These are phyloP conservation scores for Sicyos baderoa DNA, from an alignment of 306 rosid species.

Conservation along the genomic window DNA sequence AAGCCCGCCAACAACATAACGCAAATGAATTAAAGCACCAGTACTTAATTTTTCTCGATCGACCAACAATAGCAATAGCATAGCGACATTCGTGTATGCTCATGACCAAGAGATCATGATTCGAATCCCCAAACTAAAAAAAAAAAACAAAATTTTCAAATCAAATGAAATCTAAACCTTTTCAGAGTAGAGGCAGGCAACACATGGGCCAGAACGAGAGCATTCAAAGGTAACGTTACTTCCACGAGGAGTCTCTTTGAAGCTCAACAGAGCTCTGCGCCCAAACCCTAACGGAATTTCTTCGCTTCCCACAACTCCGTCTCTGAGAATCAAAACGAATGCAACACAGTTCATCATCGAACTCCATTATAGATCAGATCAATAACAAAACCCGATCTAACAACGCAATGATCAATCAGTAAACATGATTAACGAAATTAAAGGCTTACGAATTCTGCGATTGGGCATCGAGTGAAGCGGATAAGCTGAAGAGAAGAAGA, in stretches of 20 bases:
- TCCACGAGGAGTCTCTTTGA: slow-evolving; percentile 60
- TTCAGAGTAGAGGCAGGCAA: slow-evolving; percentile 74
- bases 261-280: slow-evolving; percentile 56
- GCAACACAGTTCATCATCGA: neutral
- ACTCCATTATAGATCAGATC: slow-evolving; percentile 17
- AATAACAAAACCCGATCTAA: neutral
- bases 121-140: too few species aligned
- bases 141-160: too few species aligned
- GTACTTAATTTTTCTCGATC: neutral
- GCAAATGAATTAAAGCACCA: neutral
- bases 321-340: neutral
- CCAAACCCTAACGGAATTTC: slow-evolving; percentile 31
- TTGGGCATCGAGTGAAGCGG: slow-evolving; percentile 27
- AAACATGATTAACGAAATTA: neutral
- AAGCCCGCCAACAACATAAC: neutral
- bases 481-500: slow-evolving; percentile 30
- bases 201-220: slow-evolving; percentile 86
- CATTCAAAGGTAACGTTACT: slow-evolving; percentile 69
- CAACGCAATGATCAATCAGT: neutral
- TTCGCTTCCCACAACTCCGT: slow-evolving; percentile 1
- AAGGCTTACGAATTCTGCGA: slow-evolving; percentile 42
- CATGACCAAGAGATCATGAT: too few species aligned
- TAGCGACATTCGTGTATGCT: too few species aligned
- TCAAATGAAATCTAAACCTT: slow-evolving; percentile 38
- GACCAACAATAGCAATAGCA: too few species aligned